Conservation (phyloP, 306 rosid species). For the Corylus americana region DNA sequence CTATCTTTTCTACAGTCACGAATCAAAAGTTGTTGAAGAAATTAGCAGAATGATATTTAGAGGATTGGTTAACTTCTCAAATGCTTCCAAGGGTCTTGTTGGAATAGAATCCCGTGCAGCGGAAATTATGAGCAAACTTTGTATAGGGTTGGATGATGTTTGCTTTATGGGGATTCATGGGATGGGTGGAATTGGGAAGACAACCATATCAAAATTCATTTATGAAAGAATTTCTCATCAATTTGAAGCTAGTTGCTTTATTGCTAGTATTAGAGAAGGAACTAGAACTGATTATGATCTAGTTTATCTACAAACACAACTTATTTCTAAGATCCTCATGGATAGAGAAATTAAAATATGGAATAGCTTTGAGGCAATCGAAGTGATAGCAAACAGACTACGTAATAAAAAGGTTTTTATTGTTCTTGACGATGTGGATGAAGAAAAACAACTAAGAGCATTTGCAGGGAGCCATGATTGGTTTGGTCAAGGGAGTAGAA, state of each 20-base stretch:
- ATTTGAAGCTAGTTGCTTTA: conserved; percentile 17
- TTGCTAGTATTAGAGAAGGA: not conserved
- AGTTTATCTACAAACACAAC: not conserved
- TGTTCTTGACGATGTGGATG: not conserved
- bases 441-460: too few relatives aligned
- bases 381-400: too few relatives aligned
- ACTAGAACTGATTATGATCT: not conserved
- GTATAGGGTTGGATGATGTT: not conserved
- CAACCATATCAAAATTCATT: not conserved
- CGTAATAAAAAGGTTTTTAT: not conserved
- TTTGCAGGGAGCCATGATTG: not conserved
- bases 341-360: not conserved
- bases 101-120: not conserved
- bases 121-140: not conserved
- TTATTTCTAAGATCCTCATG: not conserved
- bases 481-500: conserved; percentile 1
- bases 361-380: fast-evolving
- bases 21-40: not conserved
- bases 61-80: not conserved
- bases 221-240: not conserved
- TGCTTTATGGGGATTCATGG: conserved; percentile 31
- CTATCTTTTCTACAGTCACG: not conserved
- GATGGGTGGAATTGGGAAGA: conserved; percentile 22
- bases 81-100: not conserved
- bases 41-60: not conserved